Percentiles rank a stretch among this genome's conserved stretches.
Evolutionary conservation across 805 yeast genomes (phyloP).

Genomic region (Scheffersomyces stipitis): DNA sequence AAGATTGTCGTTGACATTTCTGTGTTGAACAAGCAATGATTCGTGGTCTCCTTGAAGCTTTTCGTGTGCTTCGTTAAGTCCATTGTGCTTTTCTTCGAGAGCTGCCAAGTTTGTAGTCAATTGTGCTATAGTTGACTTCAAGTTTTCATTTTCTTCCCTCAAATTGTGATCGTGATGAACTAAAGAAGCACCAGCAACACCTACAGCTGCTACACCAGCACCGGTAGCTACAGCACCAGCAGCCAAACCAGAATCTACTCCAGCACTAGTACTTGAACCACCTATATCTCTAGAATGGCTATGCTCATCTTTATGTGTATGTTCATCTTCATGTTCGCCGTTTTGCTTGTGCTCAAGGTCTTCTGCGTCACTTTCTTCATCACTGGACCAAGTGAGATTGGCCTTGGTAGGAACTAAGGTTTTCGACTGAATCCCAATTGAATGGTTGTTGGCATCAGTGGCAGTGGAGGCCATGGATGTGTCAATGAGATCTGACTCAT

Average conservation of each 20-base stretch:
- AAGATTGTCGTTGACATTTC: constrained; percentile 17
- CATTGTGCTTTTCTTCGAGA: constrained; percentile 6
- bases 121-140: constrained; percentile 5
- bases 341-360: no score
- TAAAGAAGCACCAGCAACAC: no score
- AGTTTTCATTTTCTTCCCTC: constrained; percentile 4
- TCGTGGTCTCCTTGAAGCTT: constrained; percentile 25
- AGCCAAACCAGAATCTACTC: neutral
- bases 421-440: constrained; percentile 55
- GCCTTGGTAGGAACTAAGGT: constrained; percentile 85
- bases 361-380: constrained; percentile 61
- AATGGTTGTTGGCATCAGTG: constrained; percentile 13
- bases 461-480: constrained; percentile 2
- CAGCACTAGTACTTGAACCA: neutral
- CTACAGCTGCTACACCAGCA: neutral
- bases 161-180: neutral
- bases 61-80: constrained; percentile 14
- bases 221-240: neutral
- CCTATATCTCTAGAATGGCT: neutral
- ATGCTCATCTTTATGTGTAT: neutral
- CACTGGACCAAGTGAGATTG: constrained; percentile 84
- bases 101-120: constrained; percentile 7
- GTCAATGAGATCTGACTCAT: neutral
- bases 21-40: constrained; percentile 17
- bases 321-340: constrained; percentile 2